A percentile compares a stretch with the other conserved stretches of the same genome.
phyloP scores from a whole-genome alignment of 2,329 filamentous ascomycete species.

The Fusarium secorum region DNA sequence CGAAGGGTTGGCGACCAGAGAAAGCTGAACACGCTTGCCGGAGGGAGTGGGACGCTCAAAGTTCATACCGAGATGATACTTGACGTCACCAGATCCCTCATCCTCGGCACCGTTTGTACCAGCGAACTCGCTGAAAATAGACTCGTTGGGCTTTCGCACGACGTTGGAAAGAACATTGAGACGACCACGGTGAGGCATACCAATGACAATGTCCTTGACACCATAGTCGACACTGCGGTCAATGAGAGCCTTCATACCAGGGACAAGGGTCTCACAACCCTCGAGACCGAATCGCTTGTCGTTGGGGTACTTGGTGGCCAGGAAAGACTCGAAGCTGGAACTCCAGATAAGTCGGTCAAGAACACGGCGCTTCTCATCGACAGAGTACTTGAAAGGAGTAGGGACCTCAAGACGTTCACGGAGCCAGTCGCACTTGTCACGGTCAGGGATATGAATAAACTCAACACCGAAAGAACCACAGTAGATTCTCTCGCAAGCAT shows the following conservation, averaged over 20 bases:
- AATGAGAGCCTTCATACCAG: slow-evolving; percentile 98
- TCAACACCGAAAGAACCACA: slow-evolving; percentile 97
- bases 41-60: slow-evolving; percentile 98
- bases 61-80: slow-evolving; percentile 99
- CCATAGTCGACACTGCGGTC: slow-evolving; percentile 98
- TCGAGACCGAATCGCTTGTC: slow-evolving; percentile 99
- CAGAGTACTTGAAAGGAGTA: slow-evolving; percentile 93
- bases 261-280: slow-evolving; percentile 94
- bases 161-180: slow-evolving; percentile 98
- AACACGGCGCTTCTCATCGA: slow-evolving; percentile 98
- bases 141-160: slow-evolving; percentile 98
- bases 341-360: slow-evolving; percentile 98
- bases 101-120: slow-evolving; percentile 87
- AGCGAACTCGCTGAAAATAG: slow-evolving; percentile 98
- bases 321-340: slow-evolving; percentile 94
- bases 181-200: slow-evolving; percentile 98
- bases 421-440: slow-evolving; percentile 98
- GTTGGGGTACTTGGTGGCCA: slow-evolving; percentile 98
- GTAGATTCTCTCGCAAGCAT: slow-evolving; percentile 92
- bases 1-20: slow-evolving; percentile 96
- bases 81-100: slow-evolving; percentile 97
- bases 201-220: slow-evolving; percentile 98
- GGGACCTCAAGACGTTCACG: slow-evolving; percentile 94
- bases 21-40: slow-evolving; percentile 98
- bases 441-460: slow-evolving; percentile 98